These are phyloP conservation scores for Naumovozyma baii DNA, from an alignment of 805 yeast genomes.

Conservation along the genomic window DNA sequence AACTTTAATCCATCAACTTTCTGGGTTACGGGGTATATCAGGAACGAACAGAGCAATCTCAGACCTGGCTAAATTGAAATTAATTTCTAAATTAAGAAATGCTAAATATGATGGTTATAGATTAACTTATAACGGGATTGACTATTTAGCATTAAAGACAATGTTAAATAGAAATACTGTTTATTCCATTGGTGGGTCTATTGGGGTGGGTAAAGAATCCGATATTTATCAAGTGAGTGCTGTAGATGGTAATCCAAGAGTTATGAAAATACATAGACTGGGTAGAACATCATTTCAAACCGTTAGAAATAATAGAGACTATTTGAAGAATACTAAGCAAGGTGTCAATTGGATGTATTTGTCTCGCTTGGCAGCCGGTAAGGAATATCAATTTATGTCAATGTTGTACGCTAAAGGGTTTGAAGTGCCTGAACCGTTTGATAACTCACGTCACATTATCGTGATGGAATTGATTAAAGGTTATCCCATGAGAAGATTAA, in stretches of 20 bases:
- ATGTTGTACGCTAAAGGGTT: conserved; percentile 67
- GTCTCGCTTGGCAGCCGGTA: conserved; percentile 82
- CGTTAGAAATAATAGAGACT: conserved; percentile 89
- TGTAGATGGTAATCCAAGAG: conserved; percentile 52
- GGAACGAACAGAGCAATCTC: conserved; percentile 71
- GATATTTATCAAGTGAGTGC: conserved; percentile 83
- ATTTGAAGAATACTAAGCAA: conserved; percentile 53
- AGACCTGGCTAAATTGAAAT: conserved; percentile 76
- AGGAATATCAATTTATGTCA: conserved; percentile 83
- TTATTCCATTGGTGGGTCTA: conserved; percentile 72
- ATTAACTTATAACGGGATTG: conserved; percentile 81
- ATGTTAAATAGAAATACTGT: conserved; percentile 66
- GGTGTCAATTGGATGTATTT: conserved; percentile 88
- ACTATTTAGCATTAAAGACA: conserved; percentile 80
- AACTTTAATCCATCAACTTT: conserved; percentile 64
- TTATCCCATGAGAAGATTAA: conserved; percentile 77
- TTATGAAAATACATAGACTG: conserved; percentile 81
- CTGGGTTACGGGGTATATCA: conserved; percentile 66
- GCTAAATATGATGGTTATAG: conserved; percentile 94
- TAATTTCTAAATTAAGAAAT: conserved; percentile 71
- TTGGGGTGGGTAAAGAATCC: conserved; percentile 96
- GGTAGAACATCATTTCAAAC: conserved; percentile 92
- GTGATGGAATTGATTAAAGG: conserved; percentile 89
- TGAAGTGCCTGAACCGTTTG: conserved; percentile 80
- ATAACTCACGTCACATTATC: conserved; percentile 82